These are phyloP conservation scores for Fraxinus angustifolia DNA, from an alignment of 305 asterid genomes.

Conservation along the genomic window DNA sequence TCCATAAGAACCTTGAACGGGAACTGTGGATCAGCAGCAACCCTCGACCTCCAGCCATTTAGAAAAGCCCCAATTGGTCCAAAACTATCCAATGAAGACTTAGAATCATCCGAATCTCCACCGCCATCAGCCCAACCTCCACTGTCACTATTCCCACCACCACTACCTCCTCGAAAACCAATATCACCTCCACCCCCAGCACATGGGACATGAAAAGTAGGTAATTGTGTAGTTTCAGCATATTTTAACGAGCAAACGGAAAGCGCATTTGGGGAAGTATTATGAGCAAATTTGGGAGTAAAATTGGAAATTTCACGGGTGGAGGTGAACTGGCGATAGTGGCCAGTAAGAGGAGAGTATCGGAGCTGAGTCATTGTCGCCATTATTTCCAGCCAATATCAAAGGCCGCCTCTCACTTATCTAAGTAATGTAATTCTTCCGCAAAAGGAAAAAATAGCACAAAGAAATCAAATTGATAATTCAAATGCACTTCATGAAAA, in stretches of 20 bases:
- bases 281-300: background rate
- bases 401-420: background rate
- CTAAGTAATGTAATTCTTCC: background rate
- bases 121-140: constrained; percentile 33
- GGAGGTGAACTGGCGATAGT: constrained; percentile 8
- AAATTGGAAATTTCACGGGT: background rate
- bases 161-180: constrained; percentile 21
- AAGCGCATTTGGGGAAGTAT: background rate
- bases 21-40: constrained; percentile 49
- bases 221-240: background rate
- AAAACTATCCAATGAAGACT: constrained; percentile 21
- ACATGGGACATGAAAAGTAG: constrained; percentile 20
- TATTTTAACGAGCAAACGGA: background rate
- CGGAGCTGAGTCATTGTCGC: constrained; percentile 35
- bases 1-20: constrained; percentile 56
- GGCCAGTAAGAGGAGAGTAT: constrained; percentile 25
- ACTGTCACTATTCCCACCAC: constrained; percentile 21
- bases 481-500: background rate
- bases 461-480: background rate
- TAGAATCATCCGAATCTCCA: constrained; percentile 28
- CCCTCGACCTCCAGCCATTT: constrained; percentile 47
- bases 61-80: constrained; percentile 47
- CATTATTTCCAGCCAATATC: constrained; percentile 5
- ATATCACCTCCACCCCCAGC: constrained; percentile 16
- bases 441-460: background rate